Evolutionary conservation across 306 rosid species (phyloP).

Genomic region (Morella rubra): DNA sequence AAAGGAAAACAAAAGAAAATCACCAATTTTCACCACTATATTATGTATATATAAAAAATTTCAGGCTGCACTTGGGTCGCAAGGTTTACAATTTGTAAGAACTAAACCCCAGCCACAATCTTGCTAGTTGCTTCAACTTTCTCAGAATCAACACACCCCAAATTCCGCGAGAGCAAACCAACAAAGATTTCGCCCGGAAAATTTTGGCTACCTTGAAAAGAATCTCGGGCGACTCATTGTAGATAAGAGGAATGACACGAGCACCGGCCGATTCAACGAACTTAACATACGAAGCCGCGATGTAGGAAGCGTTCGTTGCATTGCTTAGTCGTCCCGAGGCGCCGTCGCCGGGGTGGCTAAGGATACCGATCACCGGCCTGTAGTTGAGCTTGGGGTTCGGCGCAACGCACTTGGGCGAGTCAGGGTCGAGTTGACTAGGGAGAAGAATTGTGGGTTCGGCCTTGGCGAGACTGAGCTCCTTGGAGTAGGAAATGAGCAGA

Average conservation of each 20-base stretch:
- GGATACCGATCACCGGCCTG: conserved; percentile 79
- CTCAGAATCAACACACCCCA: neutral
- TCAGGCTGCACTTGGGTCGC: neutral
- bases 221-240: conserved; percentile 54
- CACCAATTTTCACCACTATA: neutral
- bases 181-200: neutral
- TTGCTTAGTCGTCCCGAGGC: conserved; percentile 69
- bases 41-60: neutral
- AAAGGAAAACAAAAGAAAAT: neutral
- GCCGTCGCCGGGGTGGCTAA: conserved; percentile 86
- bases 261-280: conserved; percentile 87
- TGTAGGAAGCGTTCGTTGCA: conserved; percentile 56
- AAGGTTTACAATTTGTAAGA: neutral
- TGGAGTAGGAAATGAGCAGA: conserved; percentile 34
- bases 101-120: neutral
- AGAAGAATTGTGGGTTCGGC: conserved; percentile 38
- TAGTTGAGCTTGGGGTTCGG: conserved; percentile 51
- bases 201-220: conserved; percentile 48
- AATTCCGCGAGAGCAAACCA: neutral
- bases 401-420: conserved; percentile 40
- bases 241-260: conserved; percentile 78
- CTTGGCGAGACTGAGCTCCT: conserved; percentile 23
- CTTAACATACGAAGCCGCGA: conserved; percentile 87
- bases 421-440: conserved; percentile 44
- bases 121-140: neutral